These are phyloP conservation scores for Lycium ferocissimum DNA, from an alignment of 257 asterid species.

Conservation along the genomic window DNA sequence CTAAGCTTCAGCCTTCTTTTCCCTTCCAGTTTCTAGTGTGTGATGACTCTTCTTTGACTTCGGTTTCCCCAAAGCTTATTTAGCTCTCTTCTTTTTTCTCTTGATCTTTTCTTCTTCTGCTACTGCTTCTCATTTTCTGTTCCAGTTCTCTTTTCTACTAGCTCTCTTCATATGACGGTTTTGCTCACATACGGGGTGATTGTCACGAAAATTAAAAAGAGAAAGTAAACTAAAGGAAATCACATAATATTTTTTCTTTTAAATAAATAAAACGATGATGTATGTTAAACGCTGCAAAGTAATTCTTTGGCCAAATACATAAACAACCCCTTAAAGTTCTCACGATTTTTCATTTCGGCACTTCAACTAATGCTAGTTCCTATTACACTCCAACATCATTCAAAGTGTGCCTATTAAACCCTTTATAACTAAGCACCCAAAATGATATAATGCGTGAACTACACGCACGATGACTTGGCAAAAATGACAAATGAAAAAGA, in stretches of 20 bases:
- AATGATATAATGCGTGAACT: no score
- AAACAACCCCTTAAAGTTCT: no score
- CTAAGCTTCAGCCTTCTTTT: not conserved
- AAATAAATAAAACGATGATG: not conserved
- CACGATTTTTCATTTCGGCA: no score
- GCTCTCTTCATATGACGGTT: not conserved
- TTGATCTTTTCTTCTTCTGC: not conserved
- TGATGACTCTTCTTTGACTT: constrained; percentile 6
- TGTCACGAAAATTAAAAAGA: not conserved
- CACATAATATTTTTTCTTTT: not conserved
- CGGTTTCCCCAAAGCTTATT: not conserved
- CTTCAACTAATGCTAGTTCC: no score
- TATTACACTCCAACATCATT: no score
- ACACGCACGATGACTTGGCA: no score
- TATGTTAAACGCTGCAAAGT: constrained; percentile 7
- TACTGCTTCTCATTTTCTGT: not conserved
- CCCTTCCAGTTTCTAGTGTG: not conserved
- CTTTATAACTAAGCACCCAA: no score
- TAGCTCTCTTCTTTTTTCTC: not conserved
- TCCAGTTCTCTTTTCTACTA: not conserved
- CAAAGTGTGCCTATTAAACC: no score
- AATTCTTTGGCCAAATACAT: not conserved
- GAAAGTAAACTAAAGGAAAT: not conserved
- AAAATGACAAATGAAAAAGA: no score
- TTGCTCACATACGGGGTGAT: not conserved